A percentile compares a stretch with the other conserved stretches of the same genome.
Conservation (phyloP, 441 rosid genomes). For the Pelargonium citronellum region DNA sequence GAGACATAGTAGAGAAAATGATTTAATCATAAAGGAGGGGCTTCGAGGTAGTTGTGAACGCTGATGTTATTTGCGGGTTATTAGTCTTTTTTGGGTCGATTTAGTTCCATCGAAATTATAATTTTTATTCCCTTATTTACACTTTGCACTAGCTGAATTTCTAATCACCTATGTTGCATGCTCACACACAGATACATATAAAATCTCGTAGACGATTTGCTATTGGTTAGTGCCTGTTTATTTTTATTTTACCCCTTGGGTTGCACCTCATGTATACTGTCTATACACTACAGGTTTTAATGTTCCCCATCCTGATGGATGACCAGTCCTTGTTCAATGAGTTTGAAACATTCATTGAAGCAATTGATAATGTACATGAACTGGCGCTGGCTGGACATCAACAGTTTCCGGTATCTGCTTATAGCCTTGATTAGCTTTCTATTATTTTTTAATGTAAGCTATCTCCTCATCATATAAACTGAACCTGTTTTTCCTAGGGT, state of each 20-base stretch:
- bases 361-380: slow-evolving; percentile 88
- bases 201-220: not conserved
- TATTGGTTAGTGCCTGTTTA: slow-evolving; percentile 1
- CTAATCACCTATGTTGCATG: not conserved
- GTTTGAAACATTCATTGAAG: slow-evolving; percentile 82
- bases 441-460: slow-evolving; percentile 13
- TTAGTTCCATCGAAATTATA: not conserved
- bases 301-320: slow-evolving; percentile 86
- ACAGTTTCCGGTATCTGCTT: slow-evolving; percentile 74
- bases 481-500: slow-evolving; percentile 46
- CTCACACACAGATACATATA: not conserved
- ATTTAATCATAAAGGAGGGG: not conserved
- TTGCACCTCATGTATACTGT: not conserved
- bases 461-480: slow-evolving; percentile 20
- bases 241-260: not conserved
- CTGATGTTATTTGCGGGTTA: not conserved
- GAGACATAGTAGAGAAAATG: not conserved
- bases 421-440: slow-evolving; percentile 11
- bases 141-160: not conserved
- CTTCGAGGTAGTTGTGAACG: slow-evolving; percentile 8
- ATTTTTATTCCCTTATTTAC: not conserved
- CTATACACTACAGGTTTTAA: slow-evolving; percentile 59
- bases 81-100: slow-evolving; percentile 5
- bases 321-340: slow-evolving; percentile 70
- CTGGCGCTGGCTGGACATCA: slow-evolving; percentile 87